Percentiles rank a stretch among this genome's conserved stretches.
phyloP scores from a whole-genome alignment of 495 filamentous ascomycete species.

The Cairneyella variabilis region DNA sequence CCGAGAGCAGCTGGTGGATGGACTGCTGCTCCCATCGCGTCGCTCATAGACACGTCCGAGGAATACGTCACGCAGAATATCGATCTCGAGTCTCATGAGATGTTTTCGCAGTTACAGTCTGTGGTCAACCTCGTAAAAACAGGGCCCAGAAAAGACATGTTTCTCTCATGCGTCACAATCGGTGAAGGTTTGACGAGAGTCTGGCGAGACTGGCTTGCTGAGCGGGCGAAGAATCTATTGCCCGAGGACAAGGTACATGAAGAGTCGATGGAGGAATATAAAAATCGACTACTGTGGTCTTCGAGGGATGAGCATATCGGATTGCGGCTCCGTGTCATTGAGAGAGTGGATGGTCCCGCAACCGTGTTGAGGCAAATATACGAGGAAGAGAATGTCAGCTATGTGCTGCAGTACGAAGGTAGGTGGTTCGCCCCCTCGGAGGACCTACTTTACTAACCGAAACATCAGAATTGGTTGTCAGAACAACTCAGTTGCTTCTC shows the following conservation, averaged over 20 bases:
- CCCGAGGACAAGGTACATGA: slow-evolving; percentile 11
- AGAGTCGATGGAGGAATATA: background rate
- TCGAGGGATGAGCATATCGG: slow-evolving; percentile 50
- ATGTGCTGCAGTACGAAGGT: background rate
- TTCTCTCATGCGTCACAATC: slow-evolving; percentile 57
- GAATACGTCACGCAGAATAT: slow-evolving; percentile 53
- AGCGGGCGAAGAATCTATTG: slow-evolving; percentile 26
- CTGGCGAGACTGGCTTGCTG: slow-evolving; percentile 64
- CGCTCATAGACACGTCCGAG: slow-evolving; percentile 14
- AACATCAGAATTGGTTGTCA: background rate
- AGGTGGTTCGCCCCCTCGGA: too few species aligned
- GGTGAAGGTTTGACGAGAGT: slow-evolving; percentile 62
- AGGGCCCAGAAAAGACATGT: slow-evolving; percentile 53
- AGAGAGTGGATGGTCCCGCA: slow-evolving; percentile 29
- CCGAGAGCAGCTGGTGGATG: slow-evolving; percentile 22
- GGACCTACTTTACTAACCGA: background rate
- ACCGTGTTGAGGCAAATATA: slow-evolving; percentile 36
- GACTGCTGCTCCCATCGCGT: slow-evolving; percentile 18
- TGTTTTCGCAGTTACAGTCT: slow-evolving; percentile 68
- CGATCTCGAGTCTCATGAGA: slow-evolving; percentile 60
- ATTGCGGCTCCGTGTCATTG: slow-evolving; percentile 48
- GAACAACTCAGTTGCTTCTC: background rate
- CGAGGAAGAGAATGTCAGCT: slow-evolving; percentile 44
- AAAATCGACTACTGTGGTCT: slow-evolving; percentile 49
- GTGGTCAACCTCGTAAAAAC: slow-evolving; percentile 67